Base-by-base conservation (phyloP, 805 yeast genomes). In the Phaffomyces thermotolerans region DNA sequence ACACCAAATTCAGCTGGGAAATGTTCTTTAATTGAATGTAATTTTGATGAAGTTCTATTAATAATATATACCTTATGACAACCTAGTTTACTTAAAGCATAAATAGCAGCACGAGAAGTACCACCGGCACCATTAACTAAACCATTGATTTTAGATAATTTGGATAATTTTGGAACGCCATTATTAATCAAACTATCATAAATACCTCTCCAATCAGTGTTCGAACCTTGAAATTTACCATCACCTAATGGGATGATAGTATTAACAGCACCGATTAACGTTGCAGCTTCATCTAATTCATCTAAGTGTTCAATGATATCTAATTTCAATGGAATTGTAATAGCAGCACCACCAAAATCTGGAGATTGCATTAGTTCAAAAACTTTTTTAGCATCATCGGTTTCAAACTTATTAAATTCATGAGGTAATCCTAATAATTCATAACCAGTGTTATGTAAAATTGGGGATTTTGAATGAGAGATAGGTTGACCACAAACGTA, bases 81-180 rank as follows among this genome's bases (percentile, higher is more conserved):
- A 3, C 96, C 96, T 69, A 91, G 66, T 48, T 77, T 58, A 58
- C 79, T 76, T 51, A 93, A 71, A 1, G 99, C 97, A 62, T 76
- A 89, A 14, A 86, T 78, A 0, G 97, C 98, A 35, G 99, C 96
- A 57, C 96, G 76, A 1, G 96, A 81, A 23, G 99, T 90, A 36
- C 99, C 99, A 35, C 99, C 99, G 18, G 96, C 96, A 41, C 99
- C 99, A 51, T 93, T 71, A 37, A 93, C 84, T 46, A 90, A 66
- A 29, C 96, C 97, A 45, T 73, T 66, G 12, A 72, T 67, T 15
- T 61, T 35, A 31, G 25, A 18, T n/a, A 31, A 12, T 14, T 32
- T 18, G 25, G 42, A 45, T 59, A 56, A 34, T 65, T 64, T 34
- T 81, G 76, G 35, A 79, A 80, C 34, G 25, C 95, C 95, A 45